A percentile compares a stretch with the other conserved stretches of the same genome.
Conservation (phyloP, 495 filamentous ascomycete genomes). For the Corynascus novoguineensis region DNA sequence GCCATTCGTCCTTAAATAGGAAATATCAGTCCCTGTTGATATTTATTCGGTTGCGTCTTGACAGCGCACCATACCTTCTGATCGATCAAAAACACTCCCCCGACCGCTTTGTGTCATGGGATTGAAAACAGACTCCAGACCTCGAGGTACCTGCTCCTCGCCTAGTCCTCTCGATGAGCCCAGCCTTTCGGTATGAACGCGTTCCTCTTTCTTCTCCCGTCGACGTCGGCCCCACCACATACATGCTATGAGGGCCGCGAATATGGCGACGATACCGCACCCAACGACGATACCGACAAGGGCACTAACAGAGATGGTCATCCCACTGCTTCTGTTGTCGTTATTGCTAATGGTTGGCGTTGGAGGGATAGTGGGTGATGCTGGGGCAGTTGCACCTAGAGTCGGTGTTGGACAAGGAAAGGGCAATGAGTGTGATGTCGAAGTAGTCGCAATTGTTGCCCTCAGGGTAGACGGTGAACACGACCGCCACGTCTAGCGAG, state of each 20-base stretch:
- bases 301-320: constrained; percentile 14
- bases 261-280: constrained; percentile 12
- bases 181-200: background rate
- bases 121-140: constrained; percentile 15
- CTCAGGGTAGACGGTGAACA: background rate
- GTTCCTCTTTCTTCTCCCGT: constrained; percentile 11
- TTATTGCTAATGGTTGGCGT: background rate
- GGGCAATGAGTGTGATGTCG: background rate
- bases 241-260: constrained; percentile 10
- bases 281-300: constrained; percentile 22
- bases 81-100: constrained; percentile 17
- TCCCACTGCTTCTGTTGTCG: constrained; percentile 9
- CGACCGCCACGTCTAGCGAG: no score
- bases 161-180: background rate
- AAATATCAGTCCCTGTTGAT: background rate
- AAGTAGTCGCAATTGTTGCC: background rate
- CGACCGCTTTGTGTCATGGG: constrained; percentile 14
- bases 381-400: background rate
- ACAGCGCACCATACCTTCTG: constrained; percentile 10
- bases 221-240: constrained; percentile 17
- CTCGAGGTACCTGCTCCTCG: constrained; percentile 9
- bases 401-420: background rate
- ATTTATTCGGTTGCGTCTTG: no score
- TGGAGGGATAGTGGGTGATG: constrained; percentile 7
- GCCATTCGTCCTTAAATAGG: constrained; percentile 8